A percentile compares a stretch with the other conserved stretches of the same genome.
Evolutionary conservation across 352 stramenopile genomes (phyloP).

Genomic region (Pythium pyrilobum): DNA sequence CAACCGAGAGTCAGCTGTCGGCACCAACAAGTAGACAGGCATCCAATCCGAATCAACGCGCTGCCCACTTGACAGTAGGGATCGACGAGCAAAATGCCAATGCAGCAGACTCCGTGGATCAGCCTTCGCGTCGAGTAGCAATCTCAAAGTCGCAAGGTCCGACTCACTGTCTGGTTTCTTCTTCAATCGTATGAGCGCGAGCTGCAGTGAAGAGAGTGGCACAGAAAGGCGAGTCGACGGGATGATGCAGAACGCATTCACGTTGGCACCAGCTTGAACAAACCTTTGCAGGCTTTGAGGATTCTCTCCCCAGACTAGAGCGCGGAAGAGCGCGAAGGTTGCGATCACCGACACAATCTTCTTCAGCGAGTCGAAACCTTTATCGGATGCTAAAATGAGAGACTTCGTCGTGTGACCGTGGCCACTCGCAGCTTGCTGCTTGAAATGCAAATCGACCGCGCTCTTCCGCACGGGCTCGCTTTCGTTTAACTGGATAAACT

Average conservation of each 20-base stretch:
- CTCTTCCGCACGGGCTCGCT: constrained; percentile 38
- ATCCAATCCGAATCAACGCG: constrained; percentile 14
- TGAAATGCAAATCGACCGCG: constrained; percentile 51
- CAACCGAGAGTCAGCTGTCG: constrained; percentile 22
- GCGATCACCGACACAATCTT: constrained; percentile 42
- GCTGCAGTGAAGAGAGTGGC: constrained; percentile 36
- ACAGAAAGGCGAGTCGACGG: constrained; percentile 15
- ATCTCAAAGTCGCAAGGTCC: constrained; percentile 25
- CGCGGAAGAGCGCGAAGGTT: constrained; percentile 55
- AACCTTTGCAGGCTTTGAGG: constrained; percentile 35
- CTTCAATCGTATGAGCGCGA: constrained; percentile 34
- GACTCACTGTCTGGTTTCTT: constrained; percentile 1
- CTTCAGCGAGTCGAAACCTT: constrained; percentile 26
- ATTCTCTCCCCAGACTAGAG: constrained; percentile 28
- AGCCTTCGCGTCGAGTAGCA: constrained; percentile 39
- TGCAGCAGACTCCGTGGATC: constrained; percentile 40
- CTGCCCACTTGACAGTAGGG: constrained; percentile 33
- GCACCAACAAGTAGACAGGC: neutral
- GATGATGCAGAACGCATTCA: constrained; percentile 41
- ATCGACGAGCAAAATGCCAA: constrained; percentile 54
- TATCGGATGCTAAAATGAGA: constrained; percentile 39
- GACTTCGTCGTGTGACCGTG: constrained; percentile 42
- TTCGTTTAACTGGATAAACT: constrained; percentile 49
- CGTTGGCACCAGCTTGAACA: constrained; percentile 40
- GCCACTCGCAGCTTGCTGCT: constrained; percentile 22